Conservation (phyloP, 805 yeast genomes). For the Yarrowia bubula region DNA sequence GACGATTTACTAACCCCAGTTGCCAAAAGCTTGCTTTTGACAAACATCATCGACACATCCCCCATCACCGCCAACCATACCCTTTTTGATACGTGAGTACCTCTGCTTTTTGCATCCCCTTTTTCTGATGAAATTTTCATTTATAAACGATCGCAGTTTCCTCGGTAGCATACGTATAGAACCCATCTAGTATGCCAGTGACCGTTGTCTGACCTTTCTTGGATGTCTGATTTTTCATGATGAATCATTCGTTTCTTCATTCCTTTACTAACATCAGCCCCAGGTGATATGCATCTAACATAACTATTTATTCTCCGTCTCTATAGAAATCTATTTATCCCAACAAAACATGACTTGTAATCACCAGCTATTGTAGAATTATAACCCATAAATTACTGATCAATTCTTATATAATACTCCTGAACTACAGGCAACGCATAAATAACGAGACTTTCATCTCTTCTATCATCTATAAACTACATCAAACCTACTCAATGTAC, state of each 20-base stretch:
- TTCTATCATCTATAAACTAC: slow-evolving; percentile 9
- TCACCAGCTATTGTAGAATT: no score
- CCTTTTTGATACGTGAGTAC: slow-evolving; percentile 23
- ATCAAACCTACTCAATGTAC: slow-evolving; percentile 44
- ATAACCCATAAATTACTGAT: no score
- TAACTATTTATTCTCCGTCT: background rate
- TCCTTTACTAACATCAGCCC: slow-evolving; percentile 13
- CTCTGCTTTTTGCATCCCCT: background rate
- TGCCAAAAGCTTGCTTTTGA: background rate
- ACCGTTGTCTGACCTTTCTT: slow-evolving; percentile 44
- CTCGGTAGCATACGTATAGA: slow-evolving; percentile 45
- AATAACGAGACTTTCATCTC: background rate
- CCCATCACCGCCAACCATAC: background rate
- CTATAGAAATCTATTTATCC: background rate
- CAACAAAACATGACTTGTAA: no score
- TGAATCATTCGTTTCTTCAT: background rate
- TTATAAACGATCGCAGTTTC: slow-evolving; percentile 46
- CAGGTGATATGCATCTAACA: background rate
- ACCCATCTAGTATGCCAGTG: slow-evolving; percentile 44
- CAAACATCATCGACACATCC: background rate
- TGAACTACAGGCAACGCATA: background rate
- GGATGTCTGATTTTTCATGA: slow-evolving; percentile 42
- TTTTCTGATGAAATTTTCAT: slow-evolving; percentile 14
- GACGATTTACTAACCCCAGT: slow-evolving; percentile 25
- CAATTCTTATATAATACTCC: no score